Conservation (phyloP, 2,329 filamentous ascomycete genomes). For the Phaeosphaeriaceae sp. region DNA sequence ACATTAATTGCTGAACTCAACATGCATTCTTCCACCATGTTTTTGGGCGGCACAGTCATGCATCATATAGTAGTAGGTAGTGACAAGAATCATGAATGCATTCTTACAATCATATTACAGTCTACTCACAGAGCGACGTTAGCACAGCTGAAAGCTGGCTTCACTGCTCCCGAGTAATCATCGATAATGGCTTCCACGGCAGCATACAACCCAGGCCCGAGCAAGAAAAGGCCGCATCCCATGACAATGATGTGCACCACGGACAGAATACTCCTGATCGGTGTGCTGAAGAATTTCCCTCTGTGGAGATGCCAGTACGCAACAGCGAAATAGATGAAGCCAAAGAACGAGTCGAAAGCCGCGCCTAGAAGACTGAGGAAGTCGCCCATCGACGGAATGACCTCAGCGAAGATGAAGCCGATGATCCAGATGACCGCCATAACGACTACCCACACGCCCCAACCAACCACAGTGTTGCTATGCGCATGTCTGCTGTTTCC, state of each 20-base stretch:
- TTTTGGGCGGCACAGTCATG: neutral
- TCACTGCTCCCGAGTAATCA: slow-evolving; percentile 56
- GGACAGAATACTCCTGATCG: slow-evolving; percentile 51
- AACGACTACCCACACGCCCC: slow-evolving; percentile 79
- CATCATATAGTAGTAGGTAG: neutral
- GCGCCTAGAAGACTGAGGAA: slow-evolving; percentile 75
- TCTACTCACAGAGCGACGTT: slow-evolving; percentile 55
- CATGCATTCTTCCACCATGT: neutral
- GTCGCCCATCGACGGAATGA: slow-evolving; percentile 90
- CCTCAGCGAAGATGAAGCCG: slow-evolving; percentile 87
- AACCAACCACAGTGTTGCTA: slow-evolving; percentile 81
- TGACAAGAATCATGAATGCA: neutral
- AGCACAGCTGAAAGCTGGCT: slow-evolving; percentile 60
- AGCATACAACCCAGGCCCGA: slow-evolving; percentile 62
- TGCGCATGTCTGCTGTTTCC: slow-evolving; percentile 79
- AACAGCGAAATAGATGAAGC: slow-evolving; percentile 92
- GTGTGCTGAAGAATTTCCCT: slow-evolving; percentile 62
- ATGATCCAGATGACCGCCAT: slow-evolving; percentile 76
- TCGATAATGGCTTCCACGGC: slow-evolving; percentile 61
- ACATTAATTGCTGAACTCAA: neutral
- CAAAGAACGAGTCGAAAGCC: slow-evolving; percentile 89
- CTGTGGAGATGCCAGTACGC: slow-evolving; percentile 78
- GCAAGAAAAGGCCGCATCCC: slow-evolving; percentile 56
- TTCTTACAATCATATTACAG: neutral
- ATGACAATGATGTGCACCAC: slow-evolving; percentile 57